Percentiles rank a stretch among this genome's conserved stretches.
phyloP scores from a whole-genome alignment of 768 basidiomycete genomes.

The Nidularia pulvinata region DNA sequence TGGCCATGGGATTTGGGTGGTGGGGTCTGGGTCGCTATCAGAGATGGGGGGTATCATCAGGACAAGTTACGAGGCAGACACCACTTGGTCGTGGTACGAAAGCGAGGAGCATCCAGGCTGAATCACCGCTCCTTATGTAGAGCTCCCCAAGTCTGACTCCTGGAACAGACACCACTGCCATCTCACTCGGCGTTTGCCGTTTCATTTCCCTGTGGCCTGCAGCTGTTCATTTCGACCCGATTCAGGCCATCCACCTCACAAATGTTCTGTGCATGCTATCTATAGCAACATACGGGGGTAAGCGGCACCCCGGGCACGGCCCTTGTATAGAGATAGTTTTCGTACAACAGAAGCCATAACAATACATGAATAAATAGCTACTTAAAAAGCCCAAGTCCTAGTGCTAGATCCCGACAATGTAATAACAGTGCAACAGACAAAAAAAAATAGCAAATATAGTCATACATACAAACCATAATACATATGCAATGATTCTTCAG shows the following conservation, averaged over 20 bases:
- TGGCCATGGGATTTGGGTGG: conserved; percentile 81
- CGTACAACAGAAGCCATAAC: conserved; percentile 4
- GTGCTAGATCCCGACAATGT: not conserved
- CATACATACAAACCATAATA: conserved; percentile 15
- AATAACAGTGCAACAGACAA: not conserved
- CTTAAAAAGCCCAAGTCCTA: conserved; percentile 6
- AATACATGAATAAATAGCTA: conserved; percentile 6
- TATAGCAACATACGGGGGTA: no score
- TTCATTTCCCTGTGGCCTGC: not conserved
- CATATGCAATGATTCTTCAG: conserved; percentile 2
- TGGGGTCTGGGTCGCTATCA: conserved; percentile 70
- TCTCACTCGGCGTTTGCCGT: no score
- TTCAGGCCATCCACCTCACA: not conserved
- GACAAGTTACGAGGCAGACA: no score
- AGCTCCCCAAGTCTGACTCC: no score
- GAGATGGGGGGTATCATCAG: conserved; percentile 63
- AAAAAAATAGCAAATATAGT: conserved; percentile 5
- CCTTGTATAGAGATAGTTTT: not conserved
- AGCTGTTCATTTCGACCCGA: not conserved
- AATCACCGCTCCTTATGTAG: not conserved
- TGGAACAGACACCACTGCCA: no score
- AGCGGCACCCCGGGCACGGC: no score
- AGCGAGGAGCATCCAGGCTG: not conserved
- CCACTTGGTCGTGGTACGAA: not conserved
- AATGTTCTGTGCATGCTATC: not conserved